Conservation (phyloP, 1,284 basidiomycete genomes). For the Prillingera fragicola region DNA sequence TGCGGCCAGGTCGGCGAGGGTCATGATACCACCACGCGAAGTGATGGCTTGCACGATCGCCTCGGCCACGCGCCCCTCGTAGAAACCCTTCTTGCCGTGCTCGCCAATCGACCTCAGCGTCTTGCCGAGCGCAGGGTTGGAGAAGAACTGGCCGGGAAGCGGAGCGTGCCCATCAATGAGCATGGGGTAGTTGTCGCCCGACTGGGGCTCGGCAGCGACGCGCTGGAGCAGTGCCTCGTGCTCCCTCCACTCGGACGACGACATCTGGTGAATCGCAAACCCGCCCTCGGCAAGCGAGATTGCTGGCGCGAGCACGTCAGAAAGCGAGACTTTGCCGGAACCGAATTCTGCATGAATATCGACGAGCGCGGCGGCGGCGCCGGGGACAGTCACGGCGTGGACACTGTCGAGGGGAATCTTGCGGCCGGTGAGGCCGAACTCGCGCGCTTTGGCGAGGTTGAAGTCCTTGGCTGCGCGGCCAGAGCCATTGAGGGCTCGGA, state of each 20-base stretch:
- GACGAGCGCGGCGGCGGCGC: conserved; percentile 82
- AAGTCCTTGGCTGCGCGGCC: conserved; percentile 74
- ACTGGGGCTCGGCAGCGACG: conserved; percentile 6
- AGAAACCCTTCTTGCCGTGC: conserved; percentile 84
- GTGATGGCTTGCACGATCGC: conserved; percentile 74
- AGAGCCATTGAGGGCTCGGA: conserved; percentile 54
- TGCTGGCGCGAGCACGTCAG: conserved; percentile 72
- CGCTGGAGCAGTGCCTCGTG: conserved; percentile 5
- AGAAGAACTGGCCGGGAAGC: conserved; percentile 20
- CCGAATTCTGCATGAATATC: conserved; percentile 77
- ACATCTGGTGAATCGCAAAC: conserved; percentile 54
- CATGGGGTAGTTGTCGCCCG: conserved; percentile 16
- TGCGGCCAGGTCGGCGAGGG: conserved; percentile 74
- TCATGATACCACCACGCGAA: conserved; percentile 82
- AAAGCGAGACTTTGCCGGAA: conserved; percentile 64
- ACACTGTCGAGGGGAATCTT: conserved; percentile 63
- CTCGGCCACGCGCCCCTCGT: conserved; percentile 80
- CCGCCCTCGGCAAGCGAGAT: conserved; percentile 77
- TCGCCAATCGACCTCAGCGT: conserved; percentile 73
- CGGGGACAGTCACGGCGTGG: conserved; percentile 87
- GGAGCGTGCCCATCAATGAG: conserved; percentile 23
- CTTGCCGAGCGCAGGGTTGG: conserved; percentile 66
- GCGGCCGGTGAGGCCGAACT: conserved; percentile 58
- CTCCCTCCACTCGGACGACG: conserved; percentile 9
- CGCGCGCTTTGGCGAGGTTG: conserved; percentile 63